Percentiles rank a stretch among this genome's conserved stretches.
Conservation (phyloP, 2,329 filamentous ascomycete genomes). For the Talaromyces sp. region DNA sequence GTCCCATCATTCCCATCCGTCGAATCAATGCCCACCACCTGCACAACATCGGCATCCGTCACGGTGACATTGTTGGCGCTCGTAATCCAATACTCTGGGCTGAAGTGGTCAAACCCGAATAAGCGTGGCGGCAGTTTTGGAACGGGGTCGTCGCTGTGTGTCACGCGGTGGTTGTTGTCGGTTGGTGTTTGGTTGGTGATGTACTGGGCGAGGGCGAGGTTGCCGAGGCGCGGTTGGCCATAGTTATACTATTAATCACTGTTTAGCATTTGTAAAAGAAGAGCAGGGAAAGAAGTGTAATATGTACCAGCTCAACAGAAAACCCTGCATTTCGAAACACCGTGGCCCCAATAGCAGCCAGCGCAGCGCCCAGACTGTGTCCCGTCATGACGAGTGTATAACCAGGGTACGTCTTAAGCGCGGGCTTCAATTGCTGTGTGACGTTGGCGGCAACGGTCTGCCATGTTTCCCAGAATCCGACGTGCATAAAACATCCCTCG, state of each 20-base stretch:
- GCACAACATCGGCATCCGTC: constrained; percentile 25
- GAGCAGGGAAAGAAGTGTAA: neutral
- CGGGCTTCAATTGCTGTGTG: constrained; percentile 28
- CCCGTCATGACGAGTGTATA: constrained; percentile 41
- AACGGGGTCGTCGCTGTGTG: constrained; percentile 33
- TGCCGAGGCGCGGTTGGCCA: constrained; percentile 38
- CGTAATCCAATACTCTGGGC: constrained; percentile 39
- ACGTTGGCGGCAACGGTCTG: constrained; percentile 23
- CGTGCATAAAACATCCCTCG: constrained; percentile 32
- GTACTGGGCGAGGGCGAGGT: constrained; percentile 29
- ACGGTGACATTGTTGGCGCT: constrained; percentile 22
- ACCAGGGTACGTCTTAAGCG: constrained; percentile 31
- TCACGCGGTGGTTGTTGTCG: constrained; percentile 30
- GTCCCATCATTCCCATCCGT: constrained; percentile 28
- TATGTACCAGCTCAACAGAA: constrained; percentile 35
- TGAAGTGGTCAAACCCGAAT: constrained; percentile 28
- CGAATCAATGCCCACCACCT: constrained; percentile 28
- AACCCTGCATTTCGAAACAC: constrained; percentile 34
- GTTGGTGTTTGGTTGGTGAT: constrained; percentile 28
- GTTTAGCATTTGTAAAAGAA: neutral
- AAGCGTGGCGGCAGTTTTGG: constrained; percentile 31
- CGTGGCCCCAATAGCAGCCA: constrained; percentile 41
- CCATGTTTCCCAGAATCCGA: constrained; percentile 44
- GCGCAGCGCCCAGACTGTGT: constrained; percentile 44
- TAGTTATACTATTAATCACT: constrained; percentile 31